Evolutionary conservation across 2,329 filamentous ascomycete species (phyloP).

Genomic region (Alternaria viburni): DNA sequence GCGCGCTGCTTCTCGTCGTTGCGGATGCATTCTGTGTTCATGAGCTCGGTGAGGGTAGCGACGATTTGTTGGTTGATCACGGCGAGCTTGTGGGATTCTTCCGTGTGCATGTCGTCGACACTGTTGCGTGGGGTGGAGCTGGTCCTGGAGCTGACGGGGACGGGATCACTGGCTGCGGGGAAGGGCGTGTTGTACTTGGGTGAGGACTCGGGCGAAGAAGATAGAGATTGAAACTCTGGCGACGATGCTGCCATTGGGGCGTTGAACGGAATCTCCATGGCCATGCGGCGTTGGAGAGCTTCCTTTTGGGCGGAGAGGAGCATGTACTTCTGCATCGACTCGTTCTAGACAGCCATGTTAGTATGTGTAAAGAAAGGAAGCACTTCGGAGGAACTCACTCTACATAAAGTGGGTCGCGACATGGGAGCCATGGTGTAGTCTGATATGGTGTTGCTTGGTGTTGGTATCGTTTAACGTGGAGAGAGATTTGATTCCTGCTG

Average conservation of each 20-base stretch:
- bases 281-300: conserved; percentile 48
- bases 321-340: conserved; percentile 50
- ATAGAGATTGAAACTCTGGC: conserved; percentile 45
- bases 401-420: conserved; percentile 28
- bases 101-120: conserved; percentile 41
- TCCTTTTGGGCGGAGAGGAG: conserved; percentile 51
- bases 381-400: conserved; percentile 21
- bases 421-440: conserved; percentile 22
- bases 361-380: background rate
- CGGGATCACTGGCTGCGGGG: conserved; percentile 32
- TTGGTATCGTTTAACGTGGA: background rate
- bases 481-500: conserved; percentile 9
- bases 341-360: conserved; percentile 27
- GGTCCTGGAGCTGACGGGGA: conserved; percentile 24
- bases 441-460: conserved; percentile 1
- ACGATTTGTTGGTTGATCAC: conserved; percentile 62
- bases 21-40: conserved; percentile 60
- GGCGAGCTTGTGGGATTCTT: conserved; percentile 55
- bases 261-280: conserved; percentile 42
- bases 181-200: conserved; percentile 32
- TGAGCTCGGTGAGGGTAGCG: conserved; percentile 59
- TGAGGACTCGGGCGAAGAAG: conserved; percentile 39
- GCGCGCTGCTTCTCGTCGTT: conserved; percentile 53
- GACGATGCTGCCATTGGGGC: conserved; percentile 43
- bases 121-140: conserved; percentile 24